Base-by-base conservation (phyloP, 768 basidiomycete species). In the Xerocomellus intermedius region DNA sequence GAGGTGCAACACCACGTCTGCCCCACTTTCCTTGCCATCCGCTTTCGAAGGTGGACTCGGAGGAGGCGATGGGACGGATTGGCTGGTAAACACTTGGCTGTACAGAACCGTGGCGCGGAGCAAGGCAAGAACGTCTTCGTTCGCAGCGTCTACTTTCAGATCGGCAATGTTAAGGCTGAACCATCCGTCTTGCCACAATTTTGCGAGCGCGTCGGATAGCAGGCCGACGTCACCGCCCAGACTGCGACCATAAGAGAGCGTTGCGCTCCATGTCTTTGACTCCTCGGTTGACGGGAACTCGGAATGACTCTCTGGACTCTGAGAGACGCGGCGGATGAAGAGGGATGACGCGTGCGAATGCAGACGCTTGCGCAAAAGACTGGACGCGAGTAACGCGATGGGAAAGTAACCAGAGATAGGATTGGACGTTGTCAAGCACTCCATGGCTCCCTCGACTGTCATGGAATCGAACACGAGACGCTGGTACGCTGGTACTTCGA, bases 71-170 rank as follows among this genome's bases (percentile, higher is more conserved):
- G 83, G 68, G 38, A 84, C 64, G 14, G 70, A 67, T 35, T 62
- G 63, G 8, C 65, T 58, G 17, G 77, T 73, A 69, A 90, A 91
- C 48, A 88, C 76, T 42, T 76, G 79, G 8, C 79, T 76, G 61
- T 86, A 86, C 24, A 90, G 70, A 30, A 85, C 73, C 42, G 86
- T 73, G 39, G 87, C 85, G 39, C 73, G 77, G 42, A 90, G 71
- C 22, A 91, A 71, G 19, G 78, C 72, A 56, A 74, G 72, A 44
- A 85, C 77, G 62, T 81, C 82, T 21, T 70, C 74, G 32, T 82
- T 77, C 39, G 57, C 67, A 41, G 65, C 64, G 39, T 65, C 65
- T 16, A 62, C 55, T 48, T 64, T 63, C 13, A 69, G 50, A 50
- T 74, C 72, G 35, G 74, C 69, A 21, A 73, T 60, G 4, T 72